Evolutionary conservation across 352 stramenopile genomes (phyloP).

Genomic region (Pythium sukuiense): DNA sequence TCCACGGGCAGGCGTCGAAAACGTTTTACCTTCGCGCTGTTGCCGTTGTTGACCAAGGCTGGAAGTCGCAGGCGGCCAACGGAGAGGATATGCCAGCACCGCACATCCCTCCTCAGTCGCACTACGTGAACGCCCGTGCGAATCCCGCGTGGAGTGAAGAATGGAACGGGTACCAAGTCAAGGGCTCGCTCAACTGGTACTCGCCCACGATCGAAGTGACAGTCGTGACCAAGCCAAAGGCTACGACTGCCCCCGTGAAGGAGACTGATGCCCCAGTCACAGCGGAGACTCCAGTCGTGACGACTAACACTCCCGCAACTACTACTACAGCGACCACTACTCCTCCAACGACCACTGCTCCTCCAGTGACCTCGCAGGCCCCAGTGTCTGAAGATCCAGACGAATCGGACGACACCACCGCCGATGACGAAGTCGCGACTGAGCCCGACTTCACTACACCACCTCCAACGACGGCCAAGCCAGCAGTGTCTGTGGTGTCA

Average conservation of each 20-base stretch:
- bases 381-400: slow-evolving; percentile 5
- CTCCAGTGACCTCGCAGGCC: not conserved
- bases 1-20: slow-evolving; percentile 30
- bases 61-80: slow-evolving; percentile 45
- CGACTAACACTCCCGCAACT: not conserved
- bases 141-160: slow-evolving; percentile 60
- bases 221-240: not conserved
- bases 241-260: not conserved
- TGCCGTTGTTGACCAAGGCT: slow-evolving; percentile 79
- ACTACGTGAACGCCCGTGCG: slow-evolving; percentile 81
- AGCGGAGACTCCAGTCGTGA: not conserved
- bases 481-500: not conserved
- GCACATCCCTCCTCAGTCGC: slow-evolving; percentile 67
- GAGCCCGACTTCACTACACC: slow-evolving; percentile 25
- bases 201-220: slow-evolving; percentile 37
- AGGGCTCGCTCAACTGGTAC: slow-evolving; percentile 59
- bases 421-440: slow-evolving; percentile 26
- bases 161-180: slow-evolving; percentile 71
- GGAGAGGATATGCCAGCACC: slow-evolving; percentile 60
- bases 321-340: not conserved
- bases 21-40: slow-evolving; percentile 63
- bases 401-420: slow-evolving; percentile 19
- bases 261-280: not conserved
- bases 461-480: not conserved
- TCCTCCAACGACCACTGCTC: not conserved